phyloP scores from a whole-genome alignment of 2,329 filamentous ascomycete genomes.

The Curvularia spicifera region DNA sequence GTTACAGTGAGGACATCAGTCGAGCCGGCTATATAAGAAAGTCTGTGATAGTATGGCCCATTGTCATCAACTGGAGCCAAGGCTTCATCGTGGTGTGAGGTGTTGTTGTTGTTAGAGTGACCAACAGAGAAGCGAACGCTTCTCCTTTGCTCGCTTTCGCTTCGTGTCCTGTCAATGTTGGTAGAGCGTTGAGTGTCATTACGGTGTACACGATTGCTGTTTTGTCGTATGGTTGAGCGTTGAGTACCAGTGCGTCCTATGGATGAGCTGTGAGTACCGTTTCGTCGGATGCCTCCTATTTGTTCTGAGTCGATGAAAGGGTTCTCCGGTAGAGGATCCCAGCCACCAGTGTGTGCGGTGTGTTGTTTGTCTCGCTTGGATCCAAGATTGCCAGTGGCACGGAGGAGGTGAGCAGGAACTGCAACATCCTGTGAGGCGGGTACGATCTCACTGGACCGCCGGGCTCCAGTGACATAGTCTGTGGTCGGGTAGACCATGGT shows the following conservation, averaged over 20 bases:
- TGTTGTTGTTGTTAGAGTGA: not conserved
- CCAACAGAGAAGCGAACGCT: constrained; percentile 6
- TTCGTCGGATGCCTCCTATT: constrained; percentile 15
- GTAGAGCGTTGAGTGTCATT: constrained; percentile 12
- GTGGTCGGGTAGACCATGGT: constrained; percentile 2
- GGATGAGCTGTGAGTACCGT: constrained; percentile 11
- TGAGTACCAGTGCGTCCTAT: constrained; percentile 8
- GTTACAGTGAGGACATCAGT: constrained; percentile 9
- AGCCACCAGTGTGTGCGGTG: constrained; percentile 15
- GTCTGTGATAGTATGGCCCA: not conserved
- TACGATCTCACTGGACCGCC: constrained; percentile 12
- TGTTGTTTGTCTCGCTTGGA: constrained; percentile 24
- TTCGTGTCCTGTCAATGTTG: constrained; percentile 14
- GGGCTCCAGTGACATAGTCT: constrained; percentile 2
- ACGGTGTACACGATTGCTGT: constrained; percentile 11
- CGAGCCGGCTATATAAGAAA: constrained; percentile 10
- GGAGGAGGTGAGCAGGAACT: constrained; percentile 33
- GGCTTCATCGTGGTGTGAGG: constrained; percentile 1
- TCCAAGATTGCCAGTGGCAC: constrained; percentile 22
- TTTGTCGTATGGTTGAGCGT: constrained; percentile 16
- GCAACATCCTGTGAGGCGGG: constrained; percentile 24
- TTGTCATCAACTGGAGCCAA: constrained; percentile 7
- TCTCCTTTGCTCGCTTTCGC: constrained; percentile 9
- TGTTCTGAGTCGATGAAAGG: constrained; percentile 18
- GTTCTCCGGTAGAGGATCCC: constrained; percentile 24